A percentile compares a stretch with the other conserved stretches of the same genome.
phyloP scores from a whole-genome alignment of 805 yeast species.

The Tetrapisispora phaffii region DNA sequence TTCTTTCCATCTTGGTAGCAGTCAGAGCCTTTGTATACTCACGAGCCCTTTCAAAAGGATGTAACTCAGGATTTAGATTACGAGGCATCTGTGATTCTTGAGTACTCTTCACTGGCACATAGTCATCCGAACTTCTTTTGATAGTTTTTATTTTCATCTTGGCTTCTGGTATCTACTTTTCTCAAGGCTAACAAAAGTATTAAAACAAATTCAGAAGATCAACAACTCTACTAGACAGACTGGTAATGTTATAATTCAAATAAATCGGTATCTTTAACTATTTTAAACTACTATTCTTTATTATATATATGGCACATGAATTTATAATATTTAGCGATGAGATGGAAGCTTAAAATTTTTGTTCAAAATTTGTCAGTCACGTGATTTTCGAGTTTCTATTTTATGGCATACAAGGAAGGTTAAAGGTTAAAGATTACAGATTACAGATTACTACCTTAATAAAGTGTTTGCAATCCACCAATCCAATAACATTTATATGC shows the following conservation, averaged over 20 bases:
- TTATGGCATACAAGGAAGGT: not conserved
- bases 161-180: not conserved
- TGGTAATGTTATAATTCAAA: too few species aligned
- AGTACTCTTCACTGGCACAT: conserved; percentile 83
- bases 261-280: too few species aligned
- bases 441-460: too few species aligned
- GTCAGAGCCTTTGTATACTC: conserved; percentile 91
- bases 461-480: too few species aligned
- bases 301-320: too few species aligned
- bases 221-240: too few species aligned
- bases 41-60: conserved; percentile 94
- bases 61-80: conserved; percentile 85
- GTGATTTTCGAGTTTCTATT: not conserved
- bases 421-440: too few species aligned
- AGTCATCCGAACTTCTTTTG: conserved; percentile 80
- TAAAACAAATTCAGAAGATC: too few species aligned
- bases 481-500: too few species aligned
- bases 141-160: conserved; percentile 75
- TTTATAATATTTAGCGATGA: not conserved
- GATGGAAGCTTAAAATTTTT: conserved; percentile 1
- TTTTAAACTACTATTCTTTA: too few species aligned
- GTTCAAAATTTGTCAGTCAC: not conserved
- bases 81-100: conserved; percentile 84
- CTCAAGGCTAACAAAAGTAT: too few species aligned
- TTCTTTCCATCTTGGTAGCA: conserved; percentile 89